Conservation (phyloP, 805 yeast genomes). For the Cyberlindnera mycetangii region DNA sequence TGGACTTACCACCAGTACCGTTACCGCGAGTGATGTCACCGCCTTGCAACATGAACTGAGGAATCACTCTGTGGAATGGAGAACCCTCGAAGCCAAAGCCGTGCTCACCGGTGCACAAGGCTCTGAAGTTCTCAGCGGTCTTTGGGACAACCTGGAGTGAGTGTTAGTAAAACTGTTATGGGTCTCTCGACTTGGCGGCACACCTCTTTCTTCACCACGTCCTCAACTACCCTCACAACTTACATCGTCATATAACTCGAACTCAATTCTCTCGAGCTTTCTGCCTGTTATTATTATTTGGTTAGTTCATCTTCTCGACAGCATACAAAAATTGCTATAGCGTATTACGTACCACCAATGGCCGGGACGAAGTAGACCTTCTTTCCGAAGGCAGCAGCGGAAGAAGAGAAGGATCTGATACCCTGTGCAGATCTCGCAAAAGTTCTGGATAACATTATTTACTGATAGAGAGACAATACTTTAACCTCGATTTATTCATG, state of each 20-base stretch:
- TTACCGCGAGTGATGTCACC: slow-evolving; percentile 84
- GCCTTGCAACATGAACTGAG: slow-evolving; percentile 96
- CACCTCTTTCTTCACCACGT: too few relatives aligned
- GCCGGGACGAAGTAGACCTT: slow-evolving; percentile 57
- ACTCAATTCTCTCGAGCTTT: slow-evolving; percentile 39
- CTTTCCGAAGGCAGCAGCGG: slow-evolving; percentile 36
- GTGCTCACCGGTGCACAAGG: slow-evolving; percentile 77
- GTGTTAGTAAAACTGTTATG: background rate
- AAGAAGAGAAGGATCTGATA: slow-evolving; percentile 24
- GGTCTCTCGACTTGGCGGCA: too few relatives aligned
- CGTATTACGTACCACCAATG: slow-evolving; percentile 39
- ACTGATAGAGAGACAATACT: too few relatives aligned
- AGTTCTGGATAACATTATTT: slow-evolving; percentile 19
- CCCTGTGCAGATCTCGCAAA: slow-evolving; percentile 15
- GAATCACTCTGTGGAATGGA: slow-evolving; percentile 90
- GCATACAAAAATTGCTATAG: background rate
- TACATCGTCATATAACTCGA: slow-evolving; percentile 31
- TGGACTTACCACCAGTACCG: slow-evolving; percentile 92
- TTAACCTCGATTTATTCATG: too few relatives aligned
- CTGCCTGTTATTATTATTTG: slow-evolving; percentile 22
- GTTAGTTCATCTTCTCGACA: background rate
- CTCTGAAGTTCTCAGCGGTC: slow-evolving; percentile 80
- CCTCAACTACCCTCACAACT: too few relatives aligned
- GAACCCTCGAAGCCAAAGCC: slow-evolving; percentile 78
- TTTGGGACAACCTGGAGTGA: slow-evolving; percentile 50